Percentiles rank a stretch among this genome's conserved stretches.
Evolutionary conservation across 2,329 filamentous ascomycete genomes (phyloP).

Genomic region (Fusarium dimerum): DNA sequence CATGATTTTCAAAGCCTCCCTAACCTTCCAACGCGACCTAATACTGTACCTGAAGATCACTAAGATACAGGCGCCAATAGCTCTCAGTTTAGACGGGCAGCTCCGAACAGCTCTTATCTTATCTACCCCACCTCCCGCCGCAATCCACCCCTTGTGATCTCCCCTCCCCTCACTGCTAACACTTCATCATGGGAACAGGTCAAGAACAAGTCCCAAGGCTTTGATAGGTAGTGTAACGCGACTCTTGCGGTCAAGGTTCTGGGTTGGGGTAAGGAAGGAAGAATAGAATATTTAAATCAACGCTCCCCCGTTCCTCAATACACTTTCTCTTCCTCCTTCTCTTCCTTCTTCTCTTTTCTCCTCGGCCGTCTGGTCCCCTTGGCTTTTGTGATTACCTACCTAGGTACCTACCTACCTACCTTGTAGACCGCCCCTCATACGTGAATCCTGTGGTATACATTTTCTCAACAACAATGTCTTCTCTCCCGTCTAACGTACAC

Average conservation of each 20-base stretch:
- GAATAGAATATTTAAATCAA: constrained; percentile 11
- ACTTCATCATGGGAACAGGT: too few relatives aligned
- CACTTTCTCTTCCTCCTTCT: constrained; percentile 9
- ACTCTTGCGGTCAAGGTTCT: too few relatives aligned
- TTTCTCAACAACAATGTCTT: constrained; percentile 34
- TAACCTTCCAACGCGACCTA: too few relatives aligned
- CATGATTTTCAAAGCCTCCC: too few relatives aligned
- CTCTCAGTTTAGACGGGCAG: constrained; percentile 18
- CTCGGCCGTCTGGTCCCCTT: constrained; percentile 30
- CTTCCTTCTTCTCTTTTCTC: constrained; percentile 14
- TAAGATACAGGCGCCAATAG: too few relatives aligned
- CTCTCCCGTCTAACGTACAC: constrained; percentile 65
- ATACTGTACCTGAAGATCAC: too few relatives aligned
- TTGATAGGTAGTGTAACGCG: too few relatives aligned
- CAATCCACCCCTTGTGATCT: constrained; percentile 21
- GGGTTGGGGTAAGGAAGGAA: too few relatives aligned
- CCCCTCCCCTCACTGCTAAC: constrained; percentile 3
- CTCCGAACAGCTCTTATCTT: constrained; percentile 33
- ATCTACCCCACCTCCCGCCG: constrained; percentile 25
- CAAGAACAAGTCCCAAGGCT: too few relatives aligned
- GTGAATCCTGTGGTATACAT: not conserved
- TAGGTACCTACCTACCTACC: too few relatives aligned
- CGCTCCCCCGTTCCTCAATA: constrained; percentile 14
- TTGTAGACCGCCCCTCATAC: too few relatives aligned
- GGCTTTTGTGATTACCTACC: constrained; percentile 6